Base-by-base conservation (phyloP, 1,284 basidiomycete genomes). In the Fomitopsis schrenkii region DNA sequence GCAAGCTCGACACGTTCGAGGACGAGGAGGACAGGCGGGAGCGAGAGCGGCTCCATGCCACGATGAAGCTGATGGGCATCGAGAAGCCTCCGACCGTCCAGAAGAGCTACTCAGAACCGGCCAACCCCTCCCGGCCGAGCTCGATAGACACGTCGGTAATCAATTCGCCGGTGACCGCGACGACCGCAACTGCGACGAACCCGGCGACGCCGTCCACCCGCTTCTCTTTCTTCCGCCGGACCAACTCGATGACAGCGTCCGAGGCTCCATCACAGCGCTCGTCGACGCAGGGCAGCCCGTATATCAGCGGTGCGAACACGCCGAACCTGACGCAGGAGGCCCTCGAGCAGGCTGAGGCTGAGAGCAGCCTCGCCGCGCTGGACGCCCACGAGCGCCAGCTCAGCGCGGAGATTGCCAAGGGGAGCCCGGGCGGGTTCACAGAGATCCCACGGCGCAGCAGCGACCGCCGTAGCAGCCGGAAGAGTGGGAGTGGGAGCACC, bases 11-110 rank as follows among this genome's bases (percentile, higher is more conserved):
- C 68, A 94, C 82, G 2, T 79, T 84, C 45, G 94, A 97, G 74
- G 94, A 95, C 68, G 94, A 96, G 57, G 92, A 96, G 62, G 94
- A 97, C 69, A 81, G 85, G 54, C 82, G 82, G 62, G 94, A 95
- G 74, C 81, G 94, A 61, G 93, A 95, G 73, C 84, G 93, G 15
- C 78, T 95, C 62, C 82, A 91, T 68, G 93, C 94, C 12, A 91
- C 91, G 12, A 90, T 96, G 88, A 94, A 94, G 74, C 79, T 96
- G 36, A 94, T 95, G 92, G 94, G 94, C 9, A 91, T 95, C 61
- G 86, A 93, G 57, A 78, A 77, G 69, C 85, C 88, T 50, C 72
- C 77, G 38, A 74, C 75, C 28, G 69, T 80, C 60, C 74, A 78
- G 67, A 82, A 80, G 67, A 79, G 75, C 61, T 74, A 74, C 58